phyloP scores from a whole-genome alignment of 1,139 yeast species.

The Blastobotrys malaysiensis region DNA sequence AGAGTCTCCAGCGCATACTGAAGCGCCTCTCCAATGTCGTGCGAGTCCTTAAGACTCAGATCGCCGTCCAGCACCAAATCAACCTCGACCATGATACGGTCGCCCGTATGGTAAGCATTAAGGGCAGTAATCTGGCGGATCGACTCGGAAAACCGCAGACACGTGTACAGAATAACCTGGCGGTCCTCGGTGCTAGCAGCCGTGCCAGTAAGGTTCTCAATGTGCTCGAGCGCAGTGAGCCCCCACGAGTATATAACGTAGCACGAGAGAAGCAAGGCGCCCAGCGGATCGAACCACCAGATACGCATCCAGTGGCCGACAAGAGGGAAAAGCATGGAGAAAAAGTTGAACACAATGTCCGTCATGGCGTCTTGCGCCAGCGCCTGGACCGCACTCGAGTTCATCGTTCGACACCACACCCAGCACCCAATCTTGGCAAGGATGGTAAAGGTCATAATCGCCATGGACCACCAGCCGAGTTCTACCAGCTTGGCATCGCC shows the following conservation, averaged over 20 bases:
- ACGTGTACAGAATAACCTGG: constrained; percentile 61
- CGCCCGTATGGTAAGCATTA: constrained; percentile 76
- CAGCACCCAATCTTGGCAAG: constrained; percentile 56
- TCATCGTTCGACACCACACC: constrained; percentile 58
- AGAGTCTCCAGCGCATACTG: constrained; percentile 76
- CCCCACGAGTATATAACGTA: constrained; percentile 65
- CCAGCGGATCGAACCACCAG: constrained; percentile 75
- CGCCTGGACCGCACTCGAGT: constrained; percentile 68
- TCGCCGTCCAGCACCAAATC: constrained; percentile 58
- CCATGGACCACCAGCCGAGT: constrained; percentile 50
- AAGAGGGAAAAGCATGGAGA: constrained; percentile 66
- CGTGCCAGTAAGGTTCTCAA: constrained; percentile 69
- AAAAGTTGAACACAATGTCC: constrained; percentile 65
- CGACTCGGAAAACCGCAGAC: constrained; percentile 63
- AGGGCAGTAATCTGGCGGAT: constrained; percentile 61
- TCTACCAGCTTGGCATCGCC: constrained; percentile 35
- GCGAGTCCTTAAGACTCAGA: constrained; percentile 58
- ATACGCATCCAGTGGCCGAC: constrained; percentile 46
- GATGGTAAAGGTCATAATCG: constrained; percentile 61
- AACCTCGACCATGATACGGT: constrained; percentile 67
- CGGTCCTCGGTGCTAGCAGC: constrained; percentile 60
- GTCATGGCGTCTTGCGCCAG: constrained; percentile 79
- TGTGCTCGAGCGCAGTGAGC: constrained; percentile 58
- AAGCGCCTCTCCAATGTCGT: constrained; percentile 75
- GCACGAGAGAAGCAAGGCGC: constrained; percentile 58